Evolutionary conservation across 2,329 filamentous ascomycete genomes (phyloP).

Genomic region (Ophiocordyceps robertsii): DNA sequence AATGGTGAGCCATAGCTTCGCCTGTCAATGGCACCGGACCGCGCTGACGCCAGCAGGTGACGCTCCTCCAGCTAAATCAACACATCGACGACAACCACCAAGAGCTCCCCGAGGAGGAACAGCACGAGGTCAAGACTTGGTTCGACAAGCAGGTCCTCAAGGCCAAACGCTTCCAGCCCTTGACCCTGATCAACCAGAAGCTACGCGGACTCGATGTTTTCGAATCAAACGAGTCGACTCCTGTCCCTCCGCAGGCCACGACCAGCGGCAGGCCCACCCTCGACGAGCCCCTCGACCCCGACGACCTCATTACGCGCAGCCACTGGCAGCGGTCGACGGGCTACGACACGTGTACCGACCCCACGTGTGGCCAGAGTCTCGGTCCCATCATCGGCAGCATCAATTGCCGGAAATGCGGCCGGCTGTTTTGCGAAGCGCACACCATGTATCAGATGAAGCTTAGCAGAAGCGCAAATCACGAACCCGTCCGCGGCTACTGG

Average conservation of each 20-base stretch:
- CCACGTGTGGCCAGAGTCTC: conserved; percentile 66
- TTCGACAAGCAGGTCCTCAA: conserved; percentile 91
- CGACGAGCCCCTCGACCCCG: conserved; percentile 52
- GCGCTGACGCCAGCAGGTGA: conserved; percentile 44
- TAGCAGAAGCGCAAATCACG: conserved; percentile 75
- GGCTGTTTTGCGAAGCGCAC: conserved; percentile 90
- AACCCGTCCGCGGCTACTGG: conserved; percentile 84
- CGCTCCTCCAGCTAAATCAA: conserved; percentile 78
- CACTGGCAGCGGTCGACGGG: conserved; percentile 77
- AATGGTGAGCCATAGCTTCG: conserved; percentile 52
- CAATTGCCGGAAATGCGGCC: conserved; percentile 88
- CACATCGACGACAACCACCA: conserved; percentile 80
- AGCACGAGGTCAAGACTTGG: conserved; percentile 94
- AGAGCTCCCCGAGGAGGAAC: conserved; percentile 75
- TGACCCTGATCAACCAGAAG: conserved; percentile 87
- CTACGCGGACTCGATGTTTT: conserved; percentile 86
- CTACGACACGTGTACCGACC: conserved; percentile 76
- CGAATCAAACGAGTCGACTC: conserved; percentile 67
- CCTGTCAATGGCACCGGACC: not conserved
- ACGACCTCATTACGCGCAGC: conserved; percentile 73
- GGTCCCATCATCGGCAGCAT: conserved; percentile 71
- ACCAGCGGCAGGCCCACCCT: conserved; percentile 23
- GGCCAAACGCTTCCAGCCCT: conserved; percentile 82
- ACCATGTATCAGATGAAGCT: conserved; percentile 99
- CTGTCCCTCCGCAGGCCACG: conserved; percentile 14